A percentile compares a stretch with the other conserved stretches of the same genome.
phyloP scores from a whole-genome alignment of 257 asterid species.

The Avicennia marina region DNA sequence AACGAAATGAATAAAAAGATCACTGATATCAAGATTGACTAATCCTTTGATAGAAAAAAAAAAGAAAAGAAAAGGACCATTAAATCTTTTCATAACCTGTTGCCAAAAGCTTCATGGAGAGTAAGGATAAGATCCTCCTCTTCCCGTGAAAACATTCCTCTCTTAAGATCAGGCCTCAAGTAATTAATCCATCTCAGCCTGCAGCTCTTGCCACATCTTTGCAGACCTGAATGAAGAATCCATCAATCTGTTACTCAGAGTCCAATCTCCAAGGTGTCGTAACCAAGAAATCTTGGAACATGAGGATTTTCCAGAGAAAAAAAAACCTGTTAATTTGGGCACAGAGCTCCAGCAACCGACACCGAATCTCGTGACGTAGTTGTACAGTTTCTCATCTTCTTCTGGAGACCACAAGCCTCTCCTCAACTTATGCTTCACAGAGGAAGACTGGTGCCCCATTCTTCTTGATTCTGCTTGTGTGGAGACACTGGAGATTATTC shows the following conservation, averaged over 20 bases:
- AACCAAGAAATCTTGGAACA: too few species aligned
- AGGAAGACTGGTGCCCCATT: conserved; percentile 66
- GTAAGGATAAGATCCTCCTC: conserved; percentile 68
- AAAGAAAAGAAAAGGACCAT: too few species aligned
- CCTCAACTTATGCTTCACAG: conserved; percentile 67
- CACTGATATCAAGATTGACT: too few species aligned
- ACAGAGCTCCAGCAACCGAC: conserved; percentile 97
- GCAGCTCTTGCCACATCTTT: conserved; percentile 87
- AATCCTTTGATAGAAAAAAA: too few species aligned
- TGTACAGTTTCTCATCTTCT: conserved; percentile 72
- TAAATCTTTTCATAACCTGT: too few species aligned
- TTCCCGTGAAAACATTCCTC: conserved; percentile 78
- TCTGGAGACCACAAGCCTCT: conserved; percentile 94
- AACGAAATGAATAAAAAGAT: background rate
- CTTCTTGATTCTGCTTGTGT: too few species aligned
- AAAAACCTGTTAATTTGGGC: conserved; percentile 87
- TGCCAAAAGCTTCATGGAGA: conserved; percentile 68
- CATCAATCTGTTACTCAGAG: too few species aligned
- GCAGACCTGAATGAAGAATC: conserved; percentile 59
- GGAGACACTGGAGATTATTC: too few species aligned
- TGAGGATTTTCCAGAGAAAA: too few species aligned
- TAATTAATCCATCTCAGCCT: conserved; percentile 86
- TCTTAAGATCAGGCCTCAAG: conserved; percentile 80
- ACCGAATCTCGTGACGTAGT: conserved; percentile 65
- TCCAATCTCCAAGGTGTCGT: too few species aligned